These are phyloP conservation scores for Rhynchospora tenuis DNA, from an alignment of 176 grass and related monocot genomes.

Conservation along the genomic window DNA sequence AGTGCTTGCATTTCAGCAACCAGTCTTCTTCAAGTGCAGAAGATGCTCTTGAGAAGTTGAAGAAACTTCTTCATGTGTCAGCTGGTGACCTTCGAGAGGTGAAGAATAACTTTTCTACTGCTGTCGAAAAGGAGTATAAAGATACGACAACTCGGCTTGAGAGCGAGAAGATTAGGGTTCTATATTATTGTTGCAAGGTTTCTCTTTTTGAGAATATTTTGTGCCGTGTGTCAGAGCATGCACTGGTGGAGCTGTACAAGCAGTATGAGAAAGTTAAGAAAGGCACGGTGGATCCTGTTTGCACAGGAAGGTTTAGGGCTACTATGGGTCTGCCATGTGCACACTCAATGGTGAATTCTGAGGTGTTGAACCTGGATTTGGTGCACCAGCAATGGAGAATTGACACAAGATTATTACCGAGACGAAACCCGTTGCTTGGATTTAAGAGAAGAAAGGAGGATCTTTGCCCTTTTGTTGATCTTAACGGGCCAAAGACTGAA, in stretches of 20 bases:
- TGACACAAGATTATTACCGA: slow-evolving; percentile 8
- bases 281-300: slow-evolving; percentile 6
- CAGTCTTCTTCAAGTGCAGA: background rate
- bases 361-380: background rate
- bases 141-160: slow-evolving; percentile 11
- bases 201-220: slow-evolving; percentile 20
- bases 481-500: background rate
- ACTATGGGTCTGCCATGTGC: slow-evolving; percentile 27
- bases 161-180: slow-evolving; percentile 26
- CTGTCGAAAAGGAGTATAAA: slow-evolving; percentile 19
- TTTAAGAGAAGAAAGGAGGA: slow-evolving; percentile 8
- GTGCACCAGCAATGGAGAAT: slow-evolving; percentile 23
- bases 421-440: slow-evolving; percentile 6
- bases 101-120: slow-evolving; percentile 16
- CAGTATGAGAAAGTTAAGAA: slow-evolving; percentile 21
- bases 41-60: slow-evolving; percentile 15
- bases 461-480: slow-evolving; percentile 7
- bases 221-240: slow-evolving; percentile 15
- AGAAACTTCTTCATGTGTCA: background rate
- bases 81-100: slow-evolving; percentile 11
- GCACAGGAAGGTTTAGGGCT: slow-evolving; percentile 17
- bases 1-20: slow-evolving; percentile 11
- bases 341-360: slow-evolving; percentile 15
- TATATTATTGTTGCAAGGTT: slow-evolving; percentile 21
- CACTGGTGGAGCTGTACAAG: slow-evolving; percentile 19